Evolutionary conservation across 2,329 filamentous ascomycete species (phyloP).

Genomic region (Colletotrichum destructivum): DNA sequence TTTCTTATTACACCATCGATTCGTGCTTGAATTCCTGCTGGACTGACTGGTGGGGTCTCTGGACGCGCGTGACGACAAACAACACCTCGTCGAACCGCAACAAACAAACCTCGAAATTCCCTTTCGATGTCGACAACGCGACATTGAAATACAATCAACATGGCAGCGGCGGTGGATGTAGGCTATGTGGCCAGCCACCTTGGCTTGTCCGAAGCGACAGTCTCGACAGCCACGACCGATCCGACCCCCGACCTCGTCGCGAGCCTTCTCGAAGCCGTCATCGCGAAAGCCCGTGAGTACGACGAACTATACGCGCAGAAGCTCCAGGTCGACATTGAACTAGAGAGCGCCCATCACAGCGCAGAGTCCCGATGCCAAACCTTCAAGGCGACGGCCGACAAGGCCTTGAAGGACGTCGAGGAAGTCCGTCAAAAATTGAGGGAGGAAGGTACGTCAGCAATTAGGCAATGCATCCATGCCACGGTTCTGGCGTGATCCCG

Average conservation of each 20-base stretch:
- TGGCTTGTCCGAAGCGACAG: conserved; percentile 75
- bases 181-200: conserved; percentile 82
- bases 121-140: conserved; percentile 34
- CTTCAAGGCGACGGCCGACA: conserved; percentile 86
- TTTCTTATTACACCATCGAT: not conserved
- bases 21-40: not conserved
- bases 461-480: not conserved
- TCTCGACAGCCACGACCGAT: conserved; percentile 73
- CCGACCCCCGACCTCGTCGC: conserved; percentile 86
- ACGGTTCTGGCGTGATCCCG: not conserved
- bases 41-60: conserved; percentile 18
- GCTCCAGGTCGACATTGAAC: conserved; percentile 89
- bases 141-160: conserved; percentile 45
- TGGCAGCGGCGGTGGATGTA: conserved; percentile 73
- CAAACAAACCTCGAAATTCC: not conserved
- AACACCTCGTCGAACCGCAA: not conserved
- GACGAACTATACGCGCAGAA: conserved; percentile 90
- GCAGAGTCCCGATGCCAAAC: conserved; percentile 87
- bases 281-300: conserved; percentile 84
- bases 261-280: conserved; percentile 80
- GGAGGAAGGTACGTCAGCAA: conserved; percentile 77
- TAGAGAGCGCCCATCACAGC: conserved; percentile 89
- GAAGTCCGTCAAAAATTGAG: conserved; percentile 85
- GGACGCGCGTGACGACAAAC: conserved; percentile 25
- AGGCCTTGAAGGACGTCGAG: conserved; percentile 86